These are phyloP conservation scores for Saturnispora silvae DNA, from an alignment of 805 yeast genomes.

Conservation along the genomic window DNA sequence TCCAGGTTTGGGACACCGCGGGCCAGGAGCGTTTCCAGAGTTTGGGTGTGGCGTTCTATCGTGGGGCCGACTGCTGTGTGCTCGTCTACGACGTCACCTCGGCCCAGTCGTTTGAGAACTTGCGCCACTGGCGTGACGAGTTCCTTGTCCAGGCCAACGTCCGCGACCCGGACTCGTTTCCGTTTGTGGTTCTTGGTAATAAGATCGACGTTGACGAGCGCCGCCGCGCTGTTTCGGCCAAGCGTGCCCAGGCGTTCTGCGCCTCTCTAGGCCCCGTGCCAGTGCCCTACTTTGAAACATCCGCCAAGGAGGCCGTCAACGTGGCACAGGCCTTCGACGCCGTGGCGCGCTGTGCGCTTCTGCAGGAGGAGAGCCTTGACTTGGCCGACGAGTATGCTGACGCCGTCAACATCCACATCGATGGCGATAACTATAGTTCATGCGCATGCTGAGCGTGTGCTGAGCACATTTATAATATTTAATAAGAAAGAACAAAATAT, in stretches of 20 bases:
- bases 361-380: slow-evolving; percentile 88
- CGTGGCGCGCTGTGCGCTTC: slow-evolving; percentile 88
- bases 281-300: slow-evolving; percentile 90
- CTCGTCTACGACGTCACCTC: slow-evolving; percentile 93
- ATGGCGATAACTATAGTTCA: slow-evolving; percentile 55
- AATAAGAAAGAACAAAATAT: neutral
- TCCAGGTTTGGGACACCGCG: slow-evolving; percentile 97
- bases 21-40: slow-evolving; percentile 98
- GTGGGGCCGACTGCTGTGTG: slow-evolving; percentile 98
- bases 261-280: slow-evolving; percentile 54
- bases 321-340: slow-evolving; percentile 95
- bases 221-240: slow-evolving; percentile 58
- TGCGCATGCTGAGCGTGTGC: slow-evolving; percentile 45
- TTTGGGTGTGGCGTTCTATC: slow-evolving; percentile 90
- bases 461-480: neutral
- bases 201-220: slow-evolving; percentile 91
- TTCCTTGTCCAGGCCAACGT: slow-evolving; percentile 90
- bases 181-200: slow-evolving; percentile 90
- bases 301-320: slow-evolving; percentile 93
- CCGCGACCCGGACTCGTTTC: slow-evolving; percentile 87
- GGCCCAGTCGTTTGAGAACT: slow-evolving; percentile 81
- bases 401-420: slow-evolving; percentile 90
- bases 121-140: slow-evolving; percentile 90
- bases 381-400: slow-evolving; percentile 91
- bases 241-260: slow-evolving; percentile 37